Evolutionary conservation across 2,329 filamentous ascomycete genomes (phyloP), one percentile per base, ranked within the genome.

Genomic region (Cercospora berteroae): DNA sequence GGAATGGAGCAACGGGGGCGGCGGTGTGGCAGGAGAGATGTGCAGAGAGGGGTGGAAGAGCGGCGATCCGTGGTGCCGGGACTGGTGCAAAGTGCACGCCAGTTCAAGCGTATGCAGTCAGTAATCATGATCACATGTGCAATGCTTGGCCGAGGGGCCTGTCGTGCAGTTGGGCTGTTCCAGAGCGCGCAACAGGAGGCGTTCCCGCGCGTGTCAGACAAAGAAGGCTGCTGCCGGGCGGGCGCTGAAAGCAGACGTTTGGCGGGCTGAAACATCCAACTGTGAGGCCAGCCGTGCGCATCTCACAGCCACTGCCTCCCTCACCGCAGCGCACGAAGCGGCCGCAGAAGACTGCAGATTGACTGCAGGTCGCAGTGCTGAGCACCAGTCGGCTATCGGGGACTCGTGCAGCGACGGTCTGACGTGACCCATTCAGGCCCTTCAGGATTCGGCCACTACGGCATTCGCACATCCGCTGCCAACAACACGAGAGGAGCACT

Each of bases 21-120:
- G 42, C 29, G n/a, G n/a, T 57, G 48, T 56, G 48, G 48, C 48
- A 27, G 61, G 29, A 55, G 36, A 8, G 48, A 63, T 52, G 60
- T 10, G 36, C 42, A 52, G 60, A 25, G 42, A 50, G 23, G 25
- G 31, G 27, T 62, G 31, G 27, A 61, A 42, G 39, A 23, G 58
- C 36, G 58, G 36, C 36, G 36, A 42, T 42, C 36, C 36, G 36
- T 42, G 36, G 36, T 42, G 36, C 36, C 36, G 36, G 36, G 5
- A 42, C 36, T 16, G 16, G 36, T 42, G 36, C n/a, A 3, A n/a
- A 42, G 16, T 42, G 36, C 36, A 42, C 36, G 36, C 36, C 36
- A n/a, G 16, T n/a, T 42, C 36, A 9, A 42, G 36, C 16, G 36
- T 42, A 42, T 42, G 36, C 36, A 42, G 36, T 3, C 36, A 42